A percentile compares a stretch with the other conserved stretches of the same genome.
phyloP scores from a whole-genome alignment of 1,284 basidiomycete species.

The Coniophora puteana region DNA sequence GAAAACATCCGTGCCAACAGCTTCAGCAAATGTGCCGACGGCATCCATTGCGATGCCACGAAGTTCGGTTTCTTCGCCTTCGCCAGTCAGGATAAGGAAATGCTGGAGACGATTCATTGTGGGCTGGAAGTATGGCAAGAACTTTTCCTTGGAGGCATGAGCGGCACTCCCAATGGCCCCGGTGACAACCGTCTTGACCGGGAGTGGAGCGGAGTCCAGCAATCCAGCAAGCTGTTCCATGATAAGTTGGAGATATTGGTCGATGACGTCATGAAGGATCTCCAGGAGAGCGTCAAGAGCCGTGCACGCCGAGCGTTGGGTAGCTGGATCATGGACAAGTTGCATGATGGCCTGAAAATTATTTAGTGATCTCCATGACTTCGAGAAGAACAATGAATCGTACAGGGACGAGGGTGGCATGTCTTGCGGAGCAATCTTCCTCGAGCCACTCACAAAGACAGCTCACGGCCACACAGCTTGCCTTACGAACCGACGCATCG shows the following conservation, averaged over 20 bases:
- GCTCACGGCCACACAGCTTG: conserved; percentile 92
- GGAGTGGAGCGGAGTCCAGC: conserved; percentile 81
- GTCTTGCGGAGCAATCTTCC: conserved; percentile 87
- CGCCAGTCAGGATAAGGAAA: conserved; percentile 79
- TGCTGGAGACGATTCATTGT: conserved; percentile 90
- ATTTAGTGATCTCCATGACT: background rate
- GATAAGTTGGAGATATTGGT: conserved; percentile 89
- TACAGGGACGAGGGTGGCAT: conserved; percentile 84
- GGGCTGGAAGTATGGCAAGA: conserved; percentile 93
- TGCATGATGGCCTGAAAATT: conserved; percentile 73
- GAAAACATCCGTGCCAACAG: conserved; percentile 94
- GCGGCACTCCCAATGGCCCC: conserved; percentile 98
- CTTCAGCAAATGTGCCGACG: conserved; percentile 96
- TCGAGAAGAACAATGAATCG: conserved; percentile 24
- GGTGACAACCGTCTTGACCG: conserved; percentile 94
- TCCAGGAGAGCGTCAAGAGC: conserved; percentile 97
- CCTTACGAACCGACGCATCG: conserved; percentile 88
- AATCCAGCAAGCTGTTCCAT: conserved; percentile 94
- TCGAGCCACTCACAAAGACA: conserved; percentile 98
- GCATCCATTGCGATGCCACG: conserved; percentile 99
- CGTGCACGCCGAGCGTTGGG: conserved; percentile 92
- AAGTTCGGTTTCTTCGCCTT: conserved; percentile 90
- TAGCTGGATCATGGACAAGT: conserved; percentile 84
- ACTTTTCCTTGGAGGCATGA: conserved; percentile 92
- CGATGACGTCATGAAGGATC: conserved; percentile 88